Base-by-base conservation (phyloP, 2,329 filamentous ascomycete genomes). In the Diaporthe batatas region DNA sequence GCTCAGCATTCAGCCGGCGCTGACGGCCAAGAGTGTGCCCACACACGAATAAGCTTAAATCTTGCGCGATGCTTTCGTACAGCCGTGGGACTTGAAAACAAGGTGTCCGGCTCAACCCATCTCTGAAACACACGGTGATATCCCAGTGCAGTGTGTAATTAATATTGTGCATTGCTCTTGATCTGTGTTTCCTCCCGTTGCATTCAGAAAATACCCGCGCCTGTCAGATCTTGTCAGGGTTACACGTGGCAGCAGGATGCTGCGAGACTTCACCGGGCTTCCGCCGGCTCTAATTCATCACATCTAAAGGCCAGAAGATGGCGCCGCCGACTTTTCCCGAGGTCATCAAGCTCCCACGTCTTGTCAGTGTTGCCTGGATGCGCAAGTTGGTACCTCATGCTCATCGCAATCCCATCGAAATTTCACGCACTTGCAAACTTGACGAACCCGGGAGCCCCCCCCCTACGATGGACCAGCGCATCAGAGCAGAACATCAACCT, bases 1-100 rank as follows among this genome's bases (percentile, higher is more conserved):
- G 62, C 62, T 65, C 47, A 65, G 44, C n/a, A 51, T 25, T 65
- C 62, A 65, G 62, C 62, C 62, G 62, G 62, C 29, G 32, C 21
- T 51, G 2, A n/a, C 62, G 34, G 62, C 42, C 59, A 64, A 64
- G 59, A 34, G 21, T 39, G 47, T 25, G 23, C 44, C 32, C 62
- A 18, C 62, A 29, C 44, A 65, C 62, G 12, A 67, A 67, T 67
- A 67, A 67, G 62, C 62, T 67, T 67, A 67, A 67, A 67, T 53
- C 47, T 67, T 67, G 32, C 47, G 47, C 47, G 62, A 67, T 53
- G n/a, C 44, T 67, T 67, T 53, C 32, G 62, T 67, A 53, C n/a
- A 29, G 47, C n/a, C 47, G 32, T 67, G 21, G 62, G 12, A 16
- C 21, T 53, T 23, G 47, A 39, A 39, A 25, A 39, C 29, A 67